These are phyloP conservation scores for Claviceps fusiformis DNA, from an alignment of 2,329 filamentous ascomycete genomes.

Conservation along the genomic window DNA sequence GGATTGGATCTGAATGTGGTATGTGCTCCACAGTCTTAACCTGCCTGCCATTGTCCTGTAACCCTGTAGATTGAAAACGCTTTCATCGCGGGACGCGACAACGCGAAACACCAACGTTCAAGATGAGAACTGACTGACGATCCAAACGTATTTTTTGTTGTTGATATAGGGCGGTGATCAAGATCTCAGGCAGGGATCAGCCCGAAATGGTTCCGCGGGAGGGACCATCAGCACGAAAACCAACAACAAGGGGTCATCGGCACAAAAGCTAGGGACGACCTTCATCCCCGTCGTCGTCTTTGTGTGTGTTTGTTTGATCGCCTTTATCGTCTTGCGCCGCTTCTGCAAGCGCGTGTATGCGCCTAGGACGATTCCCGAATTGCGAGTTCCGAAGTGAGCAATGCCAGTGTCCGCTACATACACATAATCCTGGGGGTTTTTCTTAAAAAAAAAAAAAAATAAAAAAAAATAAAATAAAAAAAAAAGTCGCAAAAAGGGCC, in stretches of 20 bases:
- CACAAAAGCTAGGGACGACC: constrained; percentile 30
- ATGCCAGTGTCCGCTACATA: neutral
- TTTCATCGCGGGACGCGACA: neutral
- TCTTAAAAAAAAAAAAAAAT: neutral
- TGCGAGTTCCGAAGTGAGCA: constrained; percentile 29
- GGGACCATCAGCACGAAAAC: constrained; percentile 22
- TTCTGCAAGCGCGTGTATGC: constrained; percentile 39
- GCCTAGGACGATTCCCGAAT: constrained; percentile 34
- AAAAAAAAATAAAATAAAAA: no score
- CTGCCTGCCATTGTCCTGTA: no score
- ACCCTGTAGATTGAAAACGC: no score
- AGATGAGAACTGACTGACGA: neutral
- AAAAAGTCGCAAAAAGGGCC: neutral
- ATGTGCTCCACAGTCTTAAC: neutral
- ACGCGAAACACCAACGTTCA: neutral
- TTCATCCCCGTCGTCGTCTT: constrained; percentile 41
- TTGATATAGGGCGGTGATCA: constrained; percentile 4
- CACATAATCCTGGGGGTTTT: no score
- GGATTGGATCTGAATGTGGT: constrained; percentile 3
- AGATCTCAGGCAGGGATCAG: constrained; percentile 22
- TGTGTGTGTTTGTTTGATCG: constrained; percentile 32
- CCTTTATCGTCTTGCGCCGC: constrained; percentile 36
- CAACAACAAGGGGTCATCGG: constrained; percentile 21
- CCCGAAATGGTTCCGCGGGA: constrained; percentile 18
- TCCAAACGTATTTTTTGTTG: no score